Conservation (phyloP, 2,329 filamentous ascomycete species). For the Xylaria polymorpha region DNA sequence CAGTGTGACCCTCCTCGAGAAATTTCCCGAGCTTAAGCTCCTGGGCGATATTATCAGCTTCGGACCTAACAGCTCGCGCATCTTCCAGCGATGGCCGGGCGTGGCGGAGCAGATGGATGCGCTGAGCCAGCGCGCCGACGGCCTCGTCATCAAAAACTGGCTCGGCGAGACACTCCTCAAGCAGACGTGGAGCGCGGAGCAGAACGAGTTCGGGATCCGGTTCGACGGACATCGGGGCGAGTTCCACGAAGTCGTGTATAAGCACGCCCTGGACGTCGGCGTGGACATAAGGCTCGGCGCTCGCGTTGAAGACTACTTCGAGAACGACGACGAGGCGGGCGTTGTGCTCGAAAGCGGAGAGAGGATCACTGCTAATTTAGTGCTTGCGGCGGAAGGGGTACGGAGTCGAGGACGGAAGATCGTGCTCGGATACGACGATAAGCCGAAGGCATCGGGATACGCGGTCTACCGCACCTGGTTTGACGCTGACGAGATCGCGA, state of each 20-base stretch:
- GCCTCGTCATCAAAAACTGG: conserved; percentile 64
- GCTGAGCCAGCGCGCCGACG: conserved; percentile 56
- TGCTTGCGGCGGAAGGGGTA: conserved; percentile 60
- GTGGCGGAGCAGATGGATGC: conserved; percentile 61
- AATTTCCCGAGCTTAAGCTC: conserved; percentile 56
- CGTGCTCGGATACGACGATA: conserved; percentile 58
- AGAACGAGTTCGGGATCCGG: conserved; percentile 57
- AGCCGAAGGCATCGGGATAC: conserved; percentile 57
- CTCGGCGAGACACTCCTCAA: conserved; percentile 62
- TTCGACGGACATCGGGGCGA: conserved; percentile 67
- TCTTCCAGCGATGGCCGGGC: conserved; percentile 67
- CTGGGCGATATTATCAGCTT: conserved; percentile 65
- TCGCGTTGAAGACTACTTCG: conserved; percentile 60
- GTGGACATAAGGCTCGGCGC: conserved; percentile 60
- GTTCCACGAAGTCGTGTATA: conserved; percentile 63
- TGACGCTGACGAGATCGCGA: conserved; percentile 56
- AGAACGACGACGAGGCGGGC: conserved; percentile 47
- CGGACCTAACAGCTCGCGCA: conserved; percentile 66
- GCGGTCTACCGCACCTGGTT: conserved; percentile 61
- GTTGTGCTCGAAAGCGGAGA: conserved; percentile 42
- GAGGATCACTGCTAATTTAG: conserved; percentile 56
- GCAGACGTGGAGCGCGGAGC: conserved; percentile 56
- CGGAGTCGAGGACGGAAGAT: conserved; percentile 60
- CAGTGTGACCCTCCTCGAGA: conserved; percentile 58
- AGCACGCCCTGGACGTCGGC: conserved; percentile 63